Conservation (phyloP, 495 filamentous ascomycete genomes). For the Melanomma pulvis-pyrius region DNA sequence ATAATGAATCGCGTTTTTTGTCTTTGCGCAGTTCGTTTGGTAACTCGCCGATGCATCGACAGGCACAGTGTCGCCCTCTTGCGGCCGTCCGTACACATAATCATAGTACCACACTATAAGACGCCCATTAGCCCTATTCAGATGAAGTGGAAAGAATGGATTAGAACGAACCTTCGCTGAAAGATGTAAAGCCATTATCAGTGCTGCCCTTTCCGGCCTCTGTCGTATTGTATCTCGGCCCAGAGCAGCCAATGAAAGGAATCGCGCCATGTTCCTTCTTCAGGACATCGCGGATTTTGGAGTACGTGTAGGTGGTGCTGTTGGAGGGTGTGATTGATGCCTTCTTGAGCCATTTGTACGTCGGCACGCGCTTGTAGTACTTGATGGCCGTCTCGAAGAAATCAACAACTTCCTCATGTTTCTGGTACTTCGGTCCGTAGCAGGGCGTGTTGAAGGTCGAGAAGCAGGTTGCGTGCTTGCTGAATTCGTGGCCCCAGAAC, state of each 20-base stretch:
- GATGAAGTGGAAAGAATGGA: background rate
- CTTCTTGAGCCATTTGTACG: slow-evolving; percentile 45
- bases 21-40: slow-evolving; percentile 50
- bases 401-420: slow-evolving; percentile 53
- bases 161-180: slow-evolving; percentile 44
- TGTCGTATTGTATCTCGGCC: slow-evolving; percentile 54
- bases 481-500: slow-evolving; percentile 60
- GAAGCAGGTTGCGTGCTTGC: slow-evolving; percentile 60
- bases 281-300: slow-evolving; percentile 48
- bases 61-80: slow-evolving; percentile 47
- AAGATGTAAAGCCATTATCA: slow-evolving; percentile 52
- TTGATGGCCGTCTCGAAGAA: slow-evolving; percentile 49
- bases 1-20: slow-evolving; percentile 49
- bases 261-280: slow-evolving; percentile 42
- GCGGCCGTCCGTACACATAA: slow-evolving; percentile 49
- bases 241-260: slow-evolving; percentile 55
- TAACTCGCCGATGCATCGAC: slow-evolving; percentile 46
- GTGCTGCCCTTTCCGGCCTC: slow-evolving; percentile 47
- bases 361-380: slow-evolving; percentile 51
- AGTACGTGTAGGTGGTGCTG: slow-evolving; percentile 45
- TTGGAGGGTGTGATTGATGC: slow-evolving; percentile 38
- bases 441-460: slow-evolving; percentile 55
- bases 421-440: slow-evolving; percentile 50
- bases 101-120: slow-evolving; percentile 11
- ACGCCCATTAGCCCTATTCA: background rate